Evolutionary conservation across 2,329 filamentous ascomycete species (phyloP), one percentile per base, ranked within the genome.

Genomic region (Sarocladium kiliense): DNA sequence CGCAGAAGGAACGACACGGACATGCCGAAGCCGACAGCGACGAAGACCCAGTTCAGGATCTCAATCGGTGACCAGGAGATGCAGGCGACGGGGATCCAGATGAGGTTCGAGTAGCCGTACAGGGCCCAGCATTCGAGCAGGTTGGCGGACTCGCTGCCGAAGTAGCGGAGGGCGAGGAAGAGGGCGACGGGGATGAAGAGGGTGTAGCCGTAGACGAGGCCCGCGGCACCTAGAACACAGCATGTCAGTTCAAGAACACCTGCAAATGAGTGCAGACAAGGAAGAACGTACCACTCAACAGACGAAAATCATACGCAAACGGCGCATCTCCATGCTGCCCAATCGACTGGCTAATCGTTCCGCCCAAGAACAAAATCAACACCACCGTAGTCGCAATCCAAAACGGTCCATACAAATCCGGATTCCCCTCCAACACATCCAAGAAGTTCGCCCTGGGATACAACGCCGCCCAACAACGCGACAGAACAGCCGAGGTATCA

Each of bases 361-460:
- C 94, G 1, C 93, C 94, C 44, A 99, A 71, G 73, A 99, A 99
- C 30, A 99, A 75, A 58, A 99, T 97, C 60, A 99, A 82, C 12
- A 99, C 87, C 10, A 99, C 94, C 0, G 94, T 97, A 0, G 94
- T 97, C 10, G 94, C 94, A 74, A 99, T 97, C 94, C 94, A 99
- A 68, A 97, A 91, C 1, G 94, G 94, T 1, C 93, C 93, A 77
- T 99, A 99, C 32, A 99, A 77, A 67, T 99, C 94, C 1, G 94
- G 90, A 70, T 97, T 97, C 19, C 94, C 94, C 69, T 99, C 94
- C 26, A 99, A 81, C 34, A 97, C 91, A 68, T 99, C 94, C 60
- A 99, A 86, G 74, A 99, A 99, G 77, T 96, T 97, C 56, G 87
- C 87, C 59, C 91, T 86, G 45, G 94, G 94, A 72, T 88, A 96